Conservation (phyloP, 2,329 filamentous ascomycete species). For the Penicillium vulpinum region DNA sequence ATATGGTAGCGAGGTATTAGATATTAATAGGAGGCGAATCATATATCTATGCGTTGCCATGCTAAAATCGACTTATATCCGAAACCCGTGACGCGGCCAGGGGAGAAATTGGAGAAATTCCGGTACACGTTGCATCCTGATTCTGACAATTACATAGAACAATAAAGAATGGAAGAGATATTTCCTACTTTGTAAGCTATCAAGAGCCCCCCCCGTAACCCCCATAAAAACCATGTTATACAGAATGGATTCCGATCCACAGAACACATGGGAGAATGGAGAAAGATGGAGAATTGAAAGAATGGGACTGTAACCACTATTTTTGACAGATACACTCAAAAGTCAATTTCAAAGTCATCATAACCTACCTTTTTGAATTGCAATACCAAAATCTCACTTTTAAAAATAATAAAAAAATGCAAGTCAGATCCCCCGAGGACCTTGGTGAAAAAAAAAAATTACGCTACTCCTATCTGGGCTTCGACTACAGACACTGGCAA, state of each 20-base stretch:
- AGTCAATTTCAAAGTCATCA: not conserved
- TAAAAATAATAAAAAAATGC: not conserved
- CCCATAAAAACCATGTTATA: not conserved
- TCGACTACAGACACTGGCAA: slow-evolving; percentile 14
- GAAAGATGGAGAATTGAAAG: slow-evolving; percentile 6
- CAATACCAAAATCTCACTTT: not conserved
- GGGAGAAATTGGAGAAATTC: not conserved
- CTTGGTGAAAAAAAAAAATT: slow-evolving; percentile 7
- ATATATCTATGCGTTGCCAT: not conserved
- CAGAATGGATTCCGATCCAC: slow-evolving; percentile 4
- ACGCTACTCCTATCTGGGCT: slow-evolving; percentile 6
- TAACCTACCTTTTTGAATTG: not conserved
- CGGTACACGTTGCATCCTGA: slow-evolving; percentile 4
- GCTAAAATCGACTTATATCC: slow-evolving; percentile 10
- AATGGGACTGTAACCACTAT: not conserved
- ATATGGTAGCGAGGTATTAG: slow-evolving; percentile 4
- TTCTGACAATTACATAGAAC: not conserved
- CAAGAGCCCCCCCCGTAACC: not conserved
- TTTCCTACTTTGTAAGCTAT: too few species aligned
- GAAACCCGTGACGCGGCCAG: slow-evolving; percentile 24
- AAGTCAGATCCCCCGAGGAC: slow-evolving; percentile 16
- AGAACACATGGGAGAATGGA: slow-evolving; percentile 9
- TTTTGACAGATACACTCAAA: not conserved
- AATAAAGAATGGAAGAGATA: not conserved
- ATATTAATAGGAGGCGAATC: slow-evolving; percentile 6